A percentile compares a stretch with the other conserved stretches of the same genome.
phyloP scores from a whole-genome alignment of 805 yeast genomes.

The Schwanniomyces polymorphus region DNA sequence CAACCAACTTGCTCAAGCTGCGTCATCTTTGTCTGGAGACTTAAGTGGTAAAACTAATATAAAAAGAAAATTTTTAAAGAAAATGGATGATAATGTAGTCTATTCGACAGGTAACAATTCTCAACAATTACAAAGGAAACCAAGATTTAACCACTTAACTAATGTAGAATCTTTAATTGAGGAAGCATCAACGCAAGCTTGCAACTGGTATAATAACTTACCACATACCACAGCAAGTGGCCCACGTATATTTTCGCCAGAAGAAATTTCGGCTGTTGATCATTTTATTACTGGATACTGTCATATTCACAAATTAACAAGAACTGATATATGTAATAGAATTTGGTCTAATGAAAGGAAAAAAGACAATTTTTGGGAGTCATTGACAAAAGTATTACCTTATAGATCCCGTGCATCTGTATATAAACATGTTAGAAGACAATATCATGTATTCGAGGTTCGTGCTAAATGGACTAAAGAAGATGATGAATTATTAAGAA shows the following conservation, averaged over 20 bases:
- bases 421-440: constrained; percentile 88
- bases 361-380: constrained; percentile 90
- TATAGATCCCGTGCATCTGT: constrained; percentile 85
- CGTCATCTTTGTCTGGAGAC: constrained; percentile 19
- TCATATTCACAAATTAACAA: constrained; percentile 56
- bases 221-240: constrained; percentile 26
- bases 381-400: constrained; percentile 75
- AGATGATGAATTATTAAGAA: constrained; percentile 70
- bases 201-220: constrained; percentile 34
- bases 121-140: constrained; percentile 7
- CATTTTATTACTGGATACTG: constrained; percentile 71
- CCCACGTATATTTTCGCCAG: constrained; percentile 52
- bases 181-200: constrained; percentile 34
- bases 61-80: constrained; percentile 5
- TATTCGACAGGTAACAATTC: constrained; percentile 3
- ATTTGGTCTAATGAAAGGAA: constrained; percentile 85
- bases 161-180: constrained; percentile 33
- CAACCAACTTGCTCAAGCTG: constrained; percentile 29
- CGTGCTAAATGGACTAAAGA: constrained; percentile 89
- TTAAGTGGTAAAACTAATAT: constrained; percentile 3
- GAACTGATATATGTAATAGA: constrained; percentile 73
- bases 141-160: constrained; percentile 24
- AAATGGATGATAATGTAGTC: constrained; percentile 5
- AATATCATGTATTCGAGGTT: constrained; percentile 82
- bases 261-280: constrained; percentile 72